Conservation (phyloP, 768 basidiomycete genomes). For the Leccinum longicurvipes region DNA sequence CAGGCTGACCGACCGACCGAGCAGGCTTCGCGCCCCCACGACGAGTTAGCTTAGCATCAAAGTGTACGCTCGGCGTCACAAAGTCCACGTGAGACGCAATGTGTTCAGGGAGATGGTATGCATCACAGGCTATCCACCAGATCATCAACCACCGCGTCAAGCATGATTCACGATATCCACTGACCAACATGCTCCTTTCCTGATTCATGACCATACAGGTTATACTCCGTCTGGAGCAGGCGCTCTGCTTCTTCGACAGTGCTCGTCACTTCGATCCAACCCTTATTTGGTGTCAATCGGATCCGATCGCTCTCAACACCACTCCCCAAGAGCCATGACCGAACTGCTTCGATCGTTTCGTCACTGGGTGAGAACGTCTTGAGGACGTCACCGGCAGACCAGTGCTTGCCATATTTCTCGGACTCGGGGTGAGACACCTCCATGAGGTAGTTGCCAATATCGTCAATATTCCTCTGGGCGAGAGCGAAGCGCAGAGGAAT, state of each 20-base stretch:
- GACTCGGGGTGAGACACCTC: slow-evolving; percentile 35
- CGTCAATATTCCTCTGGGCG: slow-evolving; percentile 29
- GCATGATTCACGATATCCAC: background rate
- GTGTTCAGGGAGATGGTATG: slow-evolving; percentile 34
- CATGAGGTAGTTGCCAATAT: slow-evolving; percentile 27
- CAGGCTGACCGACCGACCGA: slow-evolving; percentile 15
- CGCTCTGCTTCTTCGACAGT: slow-evolving; percentile 33
- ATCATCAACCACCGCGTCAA: background rate
- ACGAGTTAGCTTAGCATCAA: slow-evolving; percentile 24
- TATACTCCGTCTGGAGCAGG: slow-evolving; percentile 33
- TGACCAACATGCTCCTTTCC: slow-evolving; percentile 28
- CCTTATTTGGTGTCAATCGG: slow-evolving; percentile 18
- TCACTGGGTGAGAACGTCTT: slow-evolving; percentile 28
- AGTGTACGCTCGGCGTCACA: slow-evolving; percentile 33
- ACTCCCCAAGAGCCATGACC: slow-evolving; percentile 25
- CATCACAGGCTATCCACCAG: slow-evolving; percentile 27
- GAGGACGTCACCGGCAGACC: slow-evolving; percentile 25
- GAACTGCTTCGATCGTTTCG: slow-evolving; percentile 26
- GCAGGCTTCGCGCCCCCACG: slow-evolving; percentile 4
- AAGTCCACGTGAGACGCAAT: slow-evolving; percentile 33
- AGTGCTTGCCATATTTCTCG: slow-evolving; percentile 32
- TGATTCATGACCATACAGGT: slow-evolving; percentile 28
- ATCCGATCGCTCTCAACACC: slow-evolving; percentile 26
- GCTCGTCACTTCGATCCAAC: slow-evolving; percentile 27
- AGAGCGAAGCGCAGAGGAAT: slow-evolving; percentile 33